These are phyloP conservation scores for Mycena indigotica DNA, from an alignment of 768 basidiomycete species.

Conservation along the genomic window DNA sequence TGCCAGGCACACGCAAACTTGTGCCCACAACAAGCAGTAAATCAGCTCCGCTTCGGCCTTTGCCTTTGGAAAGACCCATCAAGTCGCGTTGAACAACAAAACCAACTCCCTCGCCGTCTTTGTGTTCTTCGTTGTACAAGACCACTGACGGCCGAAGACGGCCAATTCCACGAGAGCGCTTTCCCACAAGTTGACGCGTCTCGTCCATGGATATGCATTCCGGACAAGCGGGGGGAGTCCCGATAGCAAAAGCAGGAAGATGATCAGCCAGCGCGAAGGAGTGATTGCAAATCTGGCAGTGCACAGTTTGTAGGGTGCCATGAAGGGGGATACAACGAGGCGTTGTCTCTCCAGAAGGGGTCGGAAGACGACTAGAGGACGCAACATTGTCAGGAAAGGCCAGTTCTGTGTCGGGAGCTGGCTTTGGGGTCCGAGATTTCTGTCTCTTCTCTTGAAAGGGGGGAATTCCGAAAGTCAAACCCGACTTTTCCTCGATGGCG, in stretches of 20 bases:
- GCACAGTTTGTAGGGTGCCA: conserved; percentile 76
- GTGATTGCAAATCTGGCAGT: conserved; percentile 81
- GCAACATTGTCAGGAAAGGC: conserved; percentile 21
- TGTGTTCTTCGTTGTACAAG: conserved; percentile 87
- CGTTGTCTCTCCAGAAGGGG: conserved; percentile 56
- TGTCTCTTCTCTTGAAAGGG: conserved; percentile 60
- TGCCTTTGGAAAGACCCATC: conserved; percentile 67
- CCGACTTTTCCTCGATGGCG: conserved; percentile 83
- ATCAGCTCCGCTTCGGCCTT: conserved; percentile 75
- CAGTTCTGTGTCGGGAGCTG: conserved; percentile 19
- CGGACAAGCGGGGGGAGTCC: conserved; percentile 75
- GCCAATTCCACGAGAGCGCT: conserved; percentile 79
- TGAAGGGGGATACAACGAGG: conserved; percentile 90
- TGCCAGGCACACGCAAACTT: conserved; percentile 85
- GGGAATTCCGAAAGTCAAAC: conserved; percentile 85
- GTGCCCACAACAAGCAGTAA: conserved; percentile 88
- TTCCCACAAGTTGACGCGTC: conserved; percentile 72
- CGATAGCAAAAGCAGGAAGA: conserved; percentile 59
- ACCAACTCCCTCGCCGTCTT: conserved; percentile 85
- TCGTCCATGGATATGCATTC: conserved; percentile 71
- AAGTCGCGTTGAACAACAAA: conserved; percentile 81
- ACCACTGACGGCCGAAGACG: conserved; percentile 85
- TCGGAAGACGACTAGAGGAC: conserved; percentile 42
- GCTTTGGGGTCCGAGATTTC: conserved; percentile 42
- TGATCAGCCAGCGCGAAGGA: conserved; percentile 67